A percentile compares a stretch with the other conserved stretches of the same genome.
Conservation (phyloP, 495 filamentous ascomycete species). For the Antarctomyces pellizariae region DNA sequence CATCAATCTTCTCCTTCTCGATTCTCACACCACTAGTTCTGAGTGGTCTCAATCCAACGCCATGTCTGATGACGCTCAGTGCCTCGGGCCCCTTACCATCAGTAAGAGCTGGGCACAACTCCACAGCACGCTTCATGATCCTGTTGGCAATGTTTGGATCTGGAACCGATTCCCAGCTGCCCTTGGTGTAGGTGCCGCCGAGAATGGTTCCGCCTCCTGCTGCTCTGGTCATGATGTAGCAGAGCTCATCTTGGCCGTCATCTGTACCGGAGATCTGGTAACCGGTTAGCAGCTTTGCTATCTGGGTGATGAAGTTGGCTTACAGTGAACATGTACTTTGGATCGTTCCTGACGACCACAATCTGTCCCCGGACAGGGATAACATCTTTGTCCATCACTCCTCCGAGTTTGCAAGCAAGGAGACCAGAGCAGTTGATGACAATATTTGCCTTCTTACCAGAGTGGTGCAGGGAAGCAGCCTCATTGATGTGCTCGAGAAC, state of each 20-base stretch:
- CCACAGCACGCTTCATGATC: constrained; percentile 73
- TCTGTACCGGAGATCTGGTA: constrained; percentile 66
- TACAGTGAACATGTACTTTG: constrained; percentile 40
- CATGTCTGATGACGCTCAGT: constrained; percentile 69
- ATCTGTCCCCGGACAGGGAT: constrained; percentile 69
- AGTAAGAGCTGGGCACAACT: constrained; percentile 47
- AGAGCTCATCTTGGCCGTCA: constrained; percentile 55
- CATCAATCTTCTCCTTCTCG: constrained; percentile 54
- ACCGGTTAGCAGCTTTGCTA: too few species aligned
- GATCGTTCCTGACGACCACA: constrained; percentile 67
- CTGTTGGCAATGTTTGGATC: constrained; percentile 62
- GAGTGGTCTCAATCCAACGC: constrained; percentile 64
- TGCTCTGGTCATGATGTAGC: constrained; percentile 82
- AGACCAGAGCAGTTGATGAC: constrained; percentile 81
- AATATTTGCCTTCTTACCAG: constrained; percentile 37
- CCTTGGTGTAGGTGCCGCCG: constrained; percentile 68
- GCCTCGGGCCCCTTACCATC: constrained; percentile 55
- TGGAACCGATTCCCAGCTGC: constrained; percentile 58
- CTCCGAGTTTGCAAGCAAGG: constrained; percentile 46
- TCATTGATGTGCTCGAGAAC: constrained; percentile 45
- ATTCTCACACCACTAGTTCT: constrained; percentile 55
- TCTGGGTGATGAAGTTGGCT: too few species aligned
- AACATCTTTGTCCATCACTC: constrained; percentile 55
- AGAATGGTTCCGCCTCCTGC: constrained; percentile 55
- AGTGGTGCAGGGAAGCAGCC: constrained; percentile 38